Evolutionary conservation across 2,329 filamentous ascomycete genomes (phyloP).

Genomic region (Penicillium italicum): DNA sequence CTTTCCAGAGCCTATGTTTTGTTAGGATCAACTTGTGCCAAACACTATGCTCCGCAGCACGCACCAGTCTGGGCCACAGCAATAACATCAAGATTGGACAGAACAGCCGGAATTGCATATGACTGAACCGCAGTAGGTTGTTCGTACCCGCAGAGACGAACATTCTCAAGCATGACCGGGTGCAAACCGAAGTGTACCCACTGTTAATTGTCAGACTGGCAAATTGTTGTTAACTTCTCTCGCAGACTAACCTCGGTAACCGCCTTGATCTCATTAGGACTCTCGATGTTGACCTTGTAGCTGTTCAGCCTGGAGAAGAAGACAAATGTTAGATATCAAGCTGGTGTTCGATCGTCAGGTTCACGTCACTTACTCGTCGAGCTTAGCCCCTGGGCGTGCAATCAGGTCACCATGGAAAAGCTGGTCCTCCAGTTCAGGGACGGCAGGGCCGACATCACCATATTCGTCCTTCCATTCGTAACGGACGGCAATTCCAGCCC

Average conservation of each 20-base stretch:
- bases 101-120: constrained; percentile 76
- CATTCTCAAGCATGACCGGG: constrained; percentile 74
- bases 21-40: constrained; percentile 4
- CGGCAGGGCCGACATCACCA: constrained; percentile 76
- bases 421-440: constrained; percentile 66
- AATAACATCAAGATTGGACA: constrained; percentile 75
- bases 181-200: constrained; percentile 82
- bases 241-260: constrained; percentile 9
- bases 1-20: constrained; percentile 79
- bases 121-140: constrained; percentile 81
- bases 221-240: not conserved
- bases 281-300: constrained; percentile 10
- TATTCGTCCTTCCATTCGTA: constrained; percentile 85
- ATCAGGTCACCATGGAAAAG: constrained; percentile 63
- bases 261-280: constrained; percentile 6
- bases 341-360: too few species aligned
- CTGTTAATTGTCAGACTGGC: constrained; percentile 32
- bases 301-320: constrained; percentile 11
- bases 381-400: constrained; percentile 57
- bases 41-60: constrained; percentile 24
- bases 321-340: not conserved
- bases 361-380: constrained; percentile 54
- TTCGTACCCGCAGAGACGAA: constrained; percentile 67
- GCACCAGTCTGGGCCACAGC: constrained; percentile 89
- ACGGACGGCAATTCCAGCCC: constrained; percentile 57